Conservation (phyloP, 2,329 filamentous ascomycete species). For the Beauveria bassiana region DNA sequence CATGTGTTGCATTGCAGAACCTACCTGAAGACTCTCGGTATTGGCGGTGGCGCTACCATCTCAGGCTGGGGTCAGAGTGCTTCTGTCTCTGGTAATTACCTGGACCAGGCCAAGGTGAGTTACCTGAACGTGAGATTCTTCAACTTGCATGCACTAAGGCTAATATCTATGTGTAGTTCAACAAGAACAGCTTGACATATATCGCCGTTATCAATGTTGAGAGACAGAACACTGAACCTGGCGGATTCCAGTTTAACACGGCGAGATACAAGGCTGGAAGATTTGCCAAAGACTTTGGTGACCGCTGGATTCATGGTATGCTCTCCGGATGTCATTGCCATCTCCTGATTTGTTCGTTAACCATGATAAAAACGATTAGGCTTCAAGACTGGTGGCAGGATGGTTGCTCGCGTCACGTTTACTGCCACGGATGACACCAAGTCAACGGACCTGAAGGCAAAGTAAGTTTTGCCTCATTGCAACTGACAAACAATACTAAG, state of each 20-base stretch:
- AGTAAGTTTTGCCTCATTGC: neutral
- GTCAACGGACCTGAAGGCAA: neutral
- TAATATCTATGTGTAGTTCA: neutral
- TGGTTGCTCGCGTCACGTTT: neutral
- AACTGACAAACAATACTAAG: neutral
- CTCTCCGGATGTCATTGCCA: neutral
- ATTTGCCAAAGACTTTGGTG: neutral
- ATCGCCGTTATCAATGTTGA: neutral
- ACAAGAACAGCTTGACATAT: neutral
- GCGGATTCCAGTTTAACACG: neutral
- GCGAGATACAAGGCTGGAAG: neutral
- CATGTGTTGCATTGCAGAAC: neutral
- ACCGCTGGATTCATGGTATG: neutral
- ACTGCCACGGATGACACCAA: neutral
- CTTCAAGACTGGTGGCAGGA: neutral
- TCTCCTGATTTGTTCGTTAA: neutral
- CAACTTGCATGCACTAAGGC: too few relatives aligned
- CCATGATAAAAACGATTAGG: neutral
- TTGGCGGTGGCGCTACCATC: neutral
- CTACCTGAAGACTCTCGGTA: neutral
- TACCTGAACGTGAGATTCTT: too few relatives aligned
- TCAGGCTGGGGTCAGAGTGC: neutral
- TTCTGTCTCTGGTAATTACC: neutral
- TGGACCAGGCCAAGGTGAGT: neutral
- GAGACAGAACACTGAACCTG: neutral